phyloP scores from a whole-genome alignment of 2,329 filamentous ascomycete genomes.

The Lecanicillium sp. region DNA sequence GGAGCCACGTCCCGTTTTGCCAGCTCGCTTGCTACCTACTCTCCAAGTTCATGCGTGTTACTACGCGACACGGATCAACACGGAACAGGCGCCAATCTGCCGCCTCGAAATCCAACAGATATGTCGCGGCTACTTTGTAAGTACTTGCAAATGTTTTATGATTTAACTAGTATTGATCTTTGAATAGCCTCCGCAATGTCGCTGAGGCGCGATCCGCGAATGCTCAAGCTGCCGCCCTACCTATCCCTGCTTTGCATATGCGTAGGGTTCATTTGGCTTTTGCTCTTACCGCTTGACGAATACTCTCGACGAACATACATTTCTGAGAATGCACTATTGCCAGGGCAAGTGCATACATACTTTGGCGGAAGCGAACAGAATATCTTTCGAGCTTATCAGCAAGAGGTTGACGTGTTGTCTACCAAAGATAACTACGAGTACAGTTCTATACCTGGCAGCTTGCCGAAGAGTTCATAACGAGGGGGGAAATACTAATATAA shows the following conservation, averaged over 20 bases:
- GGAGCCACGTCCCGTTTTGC: too few relatives aligned
- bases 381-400: constrained; percentile 81
- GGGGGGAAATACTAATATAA: constrained; percentile 2
- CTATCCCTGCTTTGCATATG: constrained; percentile 78
- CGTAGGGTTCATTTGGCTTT: constrained; percentile 81
- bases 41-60: too few relatives aligned
- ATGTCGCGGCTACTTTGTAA: constrained; percentile 51
- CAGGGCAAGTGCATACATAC: constrained; percentile 95
- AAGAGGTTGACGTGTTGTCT: constrained; percentile 64
- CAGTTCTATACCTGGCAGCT: constrained; percentile 10
- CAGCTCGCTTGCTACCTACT: too few relatives aligned
- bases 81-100: too few relatives aligned
- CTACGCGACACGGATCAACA: too few relatives aligned
- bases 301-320: constrained; percentile 94
- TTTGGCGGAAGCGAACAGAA: constrained; percentile 95
- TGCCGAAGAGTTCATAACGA: background rate
- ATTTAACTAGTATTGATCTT: background rate
- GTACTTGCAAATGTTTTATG: constrained; percentile 14
- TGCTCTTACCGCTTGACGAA: constrained; percentile 80
- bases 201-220: constrained; percentile 71
- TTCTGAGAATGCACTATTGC: constrained; percentile 91
- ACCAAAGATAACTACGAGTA: constrained; percentile 46
- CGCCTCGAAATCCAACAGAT: constrained; percentile 3
- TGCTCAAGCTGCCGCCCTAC: constrained; percentile 80
- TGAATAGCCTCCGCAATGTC: constrained; percentile 51